phyloP scores from a whole-genome alignment of 805 yeast species.

The Saccharomycopsis sp. region DNA sequence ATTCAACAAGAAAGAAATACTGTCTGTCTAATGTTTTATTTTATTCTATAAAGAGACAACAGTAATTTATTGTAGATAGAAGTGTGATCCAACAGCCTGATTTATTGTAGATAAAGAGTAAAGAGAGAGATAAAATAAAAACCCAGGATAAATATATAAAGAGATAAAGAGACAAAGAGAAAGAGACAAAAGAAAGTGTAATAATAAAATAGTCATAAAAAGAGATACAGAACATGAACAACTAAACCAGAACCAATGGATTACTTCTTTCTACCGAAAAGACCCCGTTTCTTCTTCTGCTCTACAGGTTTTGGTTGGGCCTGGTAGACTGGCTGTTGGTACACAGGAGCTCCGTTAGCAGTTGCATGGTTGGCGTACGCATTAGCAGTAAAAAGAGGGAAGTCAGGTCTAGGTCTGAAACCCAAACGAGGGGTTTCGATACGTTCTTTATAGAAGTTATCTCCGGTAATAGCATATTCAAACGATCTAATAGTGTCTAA shows the following conservation, averaged over 20 bases:
- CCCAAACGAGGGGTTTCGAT: slow-evolving; percentile 75
- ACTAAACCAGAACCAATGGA: neutral
- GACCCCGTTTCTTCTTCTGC: slow-evolving; percentile 69
- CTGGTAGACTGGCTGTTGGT: slow-evolving; percentile 47
- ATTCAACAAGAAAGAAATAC: too few species aligned
- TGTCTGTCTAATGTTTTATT: too few species aligned
- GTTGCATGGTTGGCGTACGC: slow-evolving; percentile 30
- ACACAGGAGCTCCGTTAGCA: slow-evolving; percentile 26
- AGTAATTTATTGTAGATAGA: too few species aligned
- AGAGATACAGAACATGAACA: neutral
- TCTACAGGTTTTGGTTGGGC: slow-evolving; percentile 39
- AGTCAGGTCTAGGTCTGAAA: slow-evolving; percentile 77
- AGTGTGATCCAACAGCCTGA: too few species aligned
- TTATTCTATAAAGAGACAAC: too few species aligned
- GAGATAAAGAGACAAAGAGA: neutral
- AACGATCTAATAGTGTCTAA: slow-evolving; percentile 90
- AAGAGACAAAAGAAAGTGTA: neutral
- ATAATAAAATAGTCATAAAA: neutral
- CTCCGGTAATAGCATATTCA: slow-evolving; percentile 93
- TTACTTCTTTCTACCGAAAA: slow-evolving; percentile 69
- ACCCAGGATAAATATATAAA: neutral
- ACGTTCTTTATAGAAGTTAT: slow-evolving; percentile 67
- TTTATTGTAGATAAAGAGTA: neutral
- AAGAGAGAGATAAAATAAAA: neutral
- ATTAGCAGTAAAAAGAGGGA: slow-evolving; percentile 46